Evolutionary conservation across 345 rosid species (phyloP).

Genomic region (Eucalyptus decipiens): DNA sequence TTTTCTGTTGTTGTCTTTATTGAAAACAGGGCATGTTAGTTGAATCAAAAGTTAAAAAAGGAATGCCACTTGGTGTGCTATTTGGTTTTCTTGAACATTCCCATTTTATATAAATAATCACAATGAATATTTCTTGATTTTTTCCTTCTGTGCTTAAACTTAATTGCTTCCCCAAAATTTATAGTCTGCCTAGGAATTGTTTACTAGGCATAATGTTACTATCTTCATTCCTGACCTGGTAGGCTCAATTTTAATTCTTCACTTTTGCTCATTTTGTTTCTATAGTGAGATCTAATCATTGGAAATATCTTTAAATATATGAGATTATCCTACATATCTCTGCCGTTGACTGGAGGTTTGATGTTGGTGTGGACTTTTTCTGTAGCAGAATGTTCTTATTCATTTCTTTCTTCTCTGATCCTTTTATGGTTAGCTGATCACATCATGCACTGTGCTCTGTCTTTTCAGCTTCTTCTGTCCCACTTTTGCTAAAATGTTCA

Average conservation of each 20-base stretch:
- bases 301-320: neutral
- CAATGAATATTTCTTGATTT: neutral
- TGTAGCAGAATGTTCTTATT: neutral
- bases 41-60: neutral
- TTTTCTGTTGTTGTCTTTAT: neutral
- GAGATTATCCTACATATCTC: neutral
- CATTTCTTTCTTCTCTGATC: neutral
- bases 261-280: neutral
- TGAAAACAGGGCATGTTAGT: neutral
- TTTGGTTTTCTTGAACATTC: neutral
- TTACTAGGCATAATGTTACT: neutral
- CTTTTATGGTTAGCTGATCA: neutral
- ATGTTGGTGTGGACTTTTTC: neutral
- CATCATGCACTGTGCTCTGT: neutral
- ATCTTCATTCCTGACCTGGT: neutral
- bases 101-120: neutral
- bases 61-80: neutral
- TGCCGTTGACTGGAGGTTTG: neutral
- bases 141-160: neutral
- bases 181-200: neutral
- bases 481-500: neutral
- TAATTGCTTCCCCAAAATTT: neutral
- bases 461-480: neutral
- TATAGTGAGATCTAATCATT: neutral
- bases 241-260: neutral